Percentiles rank a stretch among this genome's conserved stretches.
Evolutionary conservation across 768 basidiomycete genomes (phyloP).

Genomic region (Pulveroboletus sp.): DNA sequence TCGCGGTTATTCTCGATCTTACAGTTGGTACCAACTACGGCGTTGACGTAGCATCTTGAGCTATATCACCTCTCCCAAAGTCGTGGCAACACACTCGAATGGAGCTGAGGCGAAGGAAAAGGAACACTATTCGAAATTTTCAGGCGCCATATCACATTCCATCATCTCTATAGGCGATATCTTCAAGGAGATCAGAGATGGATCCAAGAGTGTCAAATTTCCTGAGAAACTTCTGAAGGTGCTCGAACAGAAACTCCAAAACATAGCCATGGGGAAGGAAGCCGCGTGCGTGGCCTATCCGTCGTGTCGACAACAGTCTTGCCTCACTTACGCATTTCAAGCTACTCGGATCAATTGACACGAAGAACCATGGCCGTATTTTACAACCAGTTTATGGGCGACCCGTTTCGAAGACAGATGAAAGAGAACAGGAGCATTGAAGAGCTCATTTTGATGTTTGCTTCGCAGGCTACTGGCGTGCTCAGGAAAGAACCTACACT

Average conservation of each 20-base stretch:
- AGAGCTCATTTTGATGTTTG: constrained; percentile 94
- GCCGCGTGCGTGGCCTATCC: constrained; percentile 55
- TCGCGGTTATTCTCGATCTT: constrained; percentile 12
- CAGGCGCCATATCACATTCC: constrained; percentile 53
- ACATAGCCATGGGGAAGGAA: constrained; percentile 92
- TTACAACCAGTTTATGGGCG: constrained; percentile 84
- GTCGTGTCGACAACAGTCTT: constrained; percentile 1
- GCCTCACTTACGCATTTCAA: constrained; percentile 26
- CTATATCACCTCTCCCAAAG: constrained; percentile 65
- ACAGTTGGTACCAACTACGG: constrained; percentile 5
- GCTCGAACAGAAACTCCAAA: constrained; percentile 82
- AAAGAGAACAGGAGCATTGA: constrained; percentile 97
- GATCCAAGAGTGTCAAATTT: constrained; percentile 84
- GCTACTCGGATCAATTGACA: constrained; percentile 86
- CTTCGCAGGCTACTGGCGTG: constrained; percentile 81
- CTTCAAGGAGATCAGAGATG: constrained; percentile 74
- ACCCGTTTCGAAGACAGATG: constrained; percentile 82
- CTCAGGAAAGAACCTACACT: constrained; percentile 87
- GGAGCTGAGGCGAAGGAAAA: constrained; percentile 45
- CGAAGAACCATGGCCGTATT: constrained; percentile 90
- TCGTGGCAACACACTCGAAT: constrained; percentile 27
- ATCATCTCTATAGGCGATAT: constrained; percentile 66
- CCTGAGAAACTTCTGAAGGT: constrained; percentile 92
- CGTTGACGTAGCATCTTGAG: constrained; percentile 53
- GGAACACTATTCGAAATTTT: constrained; percentile 65